Base-by-base conservation (phyloP, 2,329 filamentous ascomycete genomes). In the Tolypocladium nubicola region DNA sequence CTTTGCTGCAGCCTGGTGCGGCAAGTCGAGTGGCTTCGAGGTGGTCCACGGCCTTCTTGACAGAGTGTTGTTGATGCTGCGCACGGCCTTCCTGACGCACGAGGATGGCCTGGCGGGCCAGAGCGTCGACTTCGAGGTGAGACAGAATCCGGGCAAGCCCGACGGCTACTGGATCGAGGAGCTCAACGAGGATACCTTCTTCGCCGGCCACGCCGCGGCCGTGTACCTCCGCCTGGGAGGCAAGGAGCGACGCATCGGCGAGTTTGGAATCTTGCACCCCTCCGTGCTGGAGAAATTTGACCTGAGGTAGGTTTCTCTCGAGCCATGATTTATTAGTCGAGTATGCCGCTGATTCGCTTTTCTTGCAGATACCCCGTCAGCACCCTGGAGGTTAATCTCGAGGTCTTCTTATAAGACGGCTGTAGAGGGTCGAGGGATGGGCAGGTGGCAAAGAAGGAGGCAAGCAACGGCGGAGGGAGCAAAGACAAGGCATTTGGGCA, bases 1-100 rank as follows among this genome's bases (percentile, higher is more conserved):
- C 76, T 97, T 96, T 71, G 90, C 90, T n/a, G 94, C 92, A 11
- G 92, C 91, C 1, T 96, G 88, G 82, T 97, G 93, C 74, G 92
- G 92, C 68, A 96, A 94, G 80, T 90, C 86, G 4, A 91, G 87
- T 65, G 94, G 95, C 47, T 99, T 99, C 72, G 94, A 99, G 75
- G 79, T 95, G 62, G 90, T 99, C 3, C 95, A 99, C 74, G 94
- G 94, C 58, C 80, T 99, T 63, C 78, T 99, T 49, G 94, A 99
- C 73, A 87, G 94, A 56, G 76, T 97, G 61, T 87, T 99, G 82
- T 77, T 89, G 60, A 97, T 97, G 93, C 82, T 99, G 60, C 88
- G 88, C 68, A 88, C 85, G 52, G 83, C 85, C 47, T 96, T 96
- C 76, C 75, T 94, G 58, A 88, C 85, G 3, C 80, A 83, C 59